Evolutionary conservation across 1,139 yeast genomes (phyloP).

Genomic region (Blastobotrys aristatus): DNA sequence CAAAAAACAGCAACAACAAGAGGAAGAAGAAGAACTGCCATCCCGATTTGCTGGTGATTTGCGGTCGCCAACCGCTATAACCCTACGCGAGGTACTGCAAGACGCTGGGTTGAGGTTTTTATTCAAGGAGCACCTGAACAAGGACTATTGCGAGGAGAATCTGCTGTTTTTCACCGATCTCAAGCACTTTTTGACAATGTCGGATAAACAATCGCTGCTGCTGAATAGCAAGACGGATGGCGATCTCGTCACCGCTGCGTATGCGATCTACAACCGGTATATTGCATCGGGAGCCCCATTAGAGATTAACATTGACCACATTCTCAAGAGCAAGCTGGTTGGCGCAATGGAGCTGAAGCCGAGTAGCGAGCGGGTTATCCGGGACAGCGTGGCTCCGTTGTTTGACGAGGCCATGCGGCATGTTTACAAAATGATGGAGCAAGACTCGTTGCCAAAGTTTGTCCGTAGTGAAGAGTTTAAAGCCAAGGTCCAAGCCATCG

Average conservation of each 20-base stretch:
- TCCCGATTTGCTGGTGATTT: conserved; percentile 2
- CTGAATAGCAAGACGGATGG: conserved; percentile 32
- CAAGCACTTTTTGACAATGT: conserved; percentile 33
- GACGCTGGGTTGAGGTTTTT: conserved; percentile 79
- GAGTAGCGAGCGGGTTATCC: conserved; percentile 31
- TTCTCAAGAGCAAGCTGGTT: conserved; percentile 47
- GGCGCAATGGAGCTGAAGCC: conserved; percentile 11
- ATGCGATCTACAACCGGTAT: conserved; percentile 61
- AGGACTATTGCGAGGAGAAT: conserved; percentile 69
- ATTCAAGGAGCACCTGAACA: conserved; percentile 59
- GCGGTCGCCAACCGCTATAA: conserved; percentile 14
- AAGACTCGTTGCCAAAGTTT: conserved; percentile 71
- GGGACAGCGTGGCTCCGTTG: conserved; percentile 38
- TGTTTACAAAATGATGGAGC: conserved; percentile 59
- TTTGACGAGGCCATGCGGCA: conserved; percentile 20
- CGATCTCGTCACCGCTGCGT: conserved; percentile 40
- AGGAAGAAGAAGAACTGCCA: not conserved
- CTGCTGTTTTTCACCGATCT: conserved; percentile 64
- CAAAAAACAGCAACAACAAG: not conserved
- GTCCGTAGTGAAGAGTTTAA: conserved; percentile 39
- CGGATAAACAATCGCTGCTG: conserved; percentile 27
- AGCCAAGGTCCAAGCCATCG: conserved; percentile 3
- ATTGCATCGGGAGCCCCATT: conserved; percentile 67
- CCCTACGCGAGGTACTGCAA: conserved; percentile 46
- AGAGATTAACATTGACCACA: conserved; percentile 65